Evolutionary conservation across 208 protist genomes (phyloP), one percentile per base, ranked within the genome.

Genomic region (Acanthamoeba polyphaga): DNA sequence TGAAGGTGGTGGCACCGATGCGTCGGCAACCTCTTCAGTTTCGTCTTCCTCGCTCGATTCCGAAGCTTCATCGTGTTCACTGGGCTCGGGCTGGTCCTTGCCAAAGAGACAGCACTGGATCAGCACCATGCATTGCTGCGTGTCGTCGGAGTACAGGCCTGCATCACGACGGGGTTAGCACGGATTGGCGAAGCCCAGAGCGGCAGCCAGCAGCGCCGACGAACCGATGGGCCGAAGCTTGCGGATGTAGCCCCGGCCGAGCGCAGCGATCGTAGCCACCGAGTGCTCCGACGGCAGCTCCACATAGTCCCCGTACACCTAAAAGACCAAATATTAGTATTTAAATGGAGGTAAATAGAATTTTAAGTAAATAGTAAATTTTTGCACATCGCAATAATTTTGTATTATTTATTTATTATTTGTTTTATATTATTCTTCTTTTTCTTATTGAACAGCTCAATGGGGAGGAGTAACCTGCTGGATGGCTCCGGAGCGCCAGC

Each of bases 81-180:
- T 34, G 24, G 34, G 8, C 9, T 53, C 22, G 22, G 19, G n/a
- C 7, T 82, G n/a, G 74, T 46, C 32, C 46, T 82, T 34, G 22
- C 29, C 74, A 27, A 82, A 55, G 7, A 82, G 74, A 29, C 74
- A 82, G 43, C 32, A 46, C 32, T 82, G 32, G 74, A 82, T 82
- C 43, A 82, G 7, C 43, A 34, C 74, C 74, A 82, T 82, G 74
- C 74, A 82, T 38, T 82, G 74, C 74, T 82, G 74, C n/a, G 74
- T 82, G 74, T 82, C 74, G 46, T 82, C 74, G 5, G 74, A 82
- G 38, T 82, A 82, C n/a, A 82, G 43, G 5, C 74, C 74, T 82
- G 19, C n/a, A 60, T 22, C 55, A 60, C 10, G 15, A 60, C 2
- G 15, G 15, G 55, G 0, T 22, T 2, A 22, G 15, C 55, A 60